Evolutionary conservation across 2,329 filamentous ascomycete species (phyloP).

Genomic region (Botrytis fabae): DNA sequence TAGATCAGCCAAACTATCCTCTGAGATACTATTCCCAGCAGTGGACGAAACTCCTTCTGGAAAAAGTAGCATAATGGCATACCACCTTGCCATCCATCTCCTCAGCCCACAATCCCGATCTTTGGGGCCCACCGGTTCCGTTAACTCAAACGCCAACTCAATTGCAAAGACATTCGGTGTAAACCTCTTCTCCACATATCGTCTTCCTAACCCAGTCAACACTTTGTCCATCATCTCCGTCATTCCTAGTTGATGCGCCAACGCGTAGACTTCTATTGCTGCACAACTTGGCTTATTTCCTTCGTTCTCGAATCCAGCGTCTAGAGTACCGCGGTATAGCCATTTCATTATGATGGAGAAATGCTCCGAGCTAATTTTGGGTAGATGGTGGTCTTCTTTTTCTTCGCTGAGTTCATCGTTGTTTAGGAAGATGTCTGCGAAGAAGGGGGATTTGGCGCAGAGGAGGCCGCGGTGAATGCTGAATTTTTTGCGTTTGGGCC

Average conservation of each 20-base stretch:
- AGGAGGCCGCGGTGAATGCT: slow-evolving; percentile 20
- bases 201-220: background rate
- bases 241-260: slow-evolving; percentile 2
- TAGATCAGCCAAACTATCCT: background rate
- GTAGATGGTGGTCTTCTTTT: slow-evolving; percentile 5
- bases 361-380: background rate
- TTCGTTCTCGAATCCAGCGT: slow-evolving; percentile 6
- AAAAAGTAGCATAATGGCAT: slow-evolving; percentile 14
- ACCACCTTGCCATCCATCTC: slow-evolving; percentile 15
- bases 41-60: background rate
- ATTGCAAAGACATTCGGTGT: slow-evolving; percentile 9
- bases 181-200: slow-evolving; percentile 18
- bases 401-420: slow-evolving; percentile 16
- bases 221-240: slow-evolving; percentile 11
- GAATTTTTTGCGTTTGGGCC: slow-evolving; percentile 23
- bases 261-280: slow-evolving; percentile 6
- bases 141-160: slow-evolving; percentile 12
- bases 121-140: background rate
- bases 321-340: slow-evolving; percentile 8
- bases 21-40: background rate
- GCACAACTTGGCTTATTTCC: slow-evolving; percentile 10
- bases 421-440: slow-evolving; percentile 11
- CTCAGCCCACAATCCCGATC: slow-evolving; percentile 7
- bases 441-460: slow-evolving; percentile 21
- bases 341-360: slow-evolving; percentile 17